Percentiles rank a stretch among this genome's conserved stretches.
Conservation (phyloP, 495 filamentous ascomycete genomes). For the Ascobolus immersus region DNA sequence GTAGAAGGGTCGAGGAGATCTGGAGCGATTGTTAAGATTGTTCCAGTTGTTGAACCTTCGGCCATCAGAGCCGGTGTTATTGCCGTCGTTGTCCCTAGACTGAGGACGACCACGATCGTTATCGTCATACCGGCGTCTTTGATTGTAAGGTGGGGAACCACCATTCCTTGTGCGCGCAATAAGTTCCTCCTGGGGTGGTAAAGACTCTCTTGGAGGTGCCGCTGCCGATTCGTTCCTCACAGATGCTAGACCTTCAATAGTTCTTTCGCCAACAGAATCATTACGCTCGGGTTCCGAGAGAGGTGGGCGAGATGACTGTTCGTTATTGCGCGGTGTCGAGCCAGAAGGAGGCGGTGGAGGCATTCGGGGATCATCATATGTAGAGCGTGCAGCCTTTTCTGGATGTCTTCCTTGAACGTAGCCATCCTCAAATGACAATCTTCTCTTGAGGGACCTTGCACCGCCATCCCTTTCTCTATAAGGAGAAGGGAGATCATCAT, state of each 20-base stretch:
- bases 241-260: no score
- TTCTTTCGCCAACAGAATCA: no score
- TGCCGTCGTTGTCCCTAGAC: no score
- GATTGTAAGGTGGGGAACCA: no score
- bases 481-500: not conserved
- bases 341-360: not conserved
- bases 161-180: no score
- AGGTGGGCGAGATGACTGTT: not conserved
- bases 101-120: no score
- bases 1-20: no score
- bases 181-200: not conserved
- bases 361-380: slow-evolving; percentile 2
- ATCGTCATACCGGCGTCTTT: no score
- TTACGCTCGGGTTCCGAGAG: no score
- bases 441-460: slow-evolving; percentile 11
- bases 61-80: no score
- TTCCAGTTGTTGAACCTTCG: no score
- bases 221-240: not conserved
- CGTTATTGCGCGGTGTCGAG: not conserved
- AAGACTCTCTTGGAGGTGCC: not conserved
- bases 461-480: slow-evolving; percentile 11
- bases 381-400: slow-evolving; percentile 4
- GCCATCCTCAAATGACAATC: slow-evolving; percentile 12
- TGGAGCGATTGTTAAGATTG: no score
- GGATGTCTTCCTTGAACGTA: slow-evolving; percentile 11